Evolutionary conservation across 140 eudicot genomes (phyloP), one percentile per base, ranked within the genome.

Genomic region (Senecio squalidus): DNA sequence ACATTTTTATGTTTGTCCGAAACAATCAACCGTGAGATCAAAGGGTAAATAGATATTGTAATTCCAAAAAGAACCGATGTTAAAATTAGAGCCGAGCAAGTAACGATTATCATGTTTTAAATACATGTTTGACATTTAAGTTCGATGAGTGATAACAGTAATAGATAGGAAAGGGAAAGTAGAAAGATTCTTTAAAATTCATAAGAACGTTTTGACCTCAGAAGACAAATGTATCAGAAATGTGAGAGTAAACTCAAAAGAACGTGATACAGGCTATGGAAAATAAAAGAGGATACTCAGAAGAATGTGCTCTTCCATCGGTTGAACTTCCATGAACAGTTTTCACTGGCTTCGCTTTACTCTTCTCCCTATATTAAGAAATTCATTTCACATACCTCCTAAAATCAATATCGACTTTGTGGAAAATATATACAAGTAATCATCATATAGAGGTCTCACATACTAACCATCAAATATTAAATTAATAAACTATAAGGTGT

Each of bases 261-360:
- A 44, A 27, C 1, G 13, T 24, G 34, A 27, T 7, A 16, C 3
- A 28, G n/a, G 22, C 2, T 22, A 64, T 28, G 11, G 28, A 9
- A 64, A 36, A 20, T 9, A 17, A 58, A 31, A 28, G 55, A 83
- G 86, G 81, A 82, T 79, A 86, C 94, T 62, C 65, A 22, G 82
- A 71, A 55, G 84, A 79, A 49, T 77, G 67, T 57, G 81, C 54
- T 51, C 64, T 69, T 44, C 77, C 94, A 36, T 91, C 98, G 2
- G 51, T 49, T 52, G 82, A 72, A 67, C 55, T 62, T 55, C 85
- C 53, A 28, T 64, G 76, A 49, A 51, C 83, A 21, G 73, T 64
- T 63, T 58, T 78, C 54, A 58, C 39, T 5, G 85, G 48, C 71
- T 74, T 81, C 63, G 60, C 61, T 59, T 74, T 83, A 49, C 68